These are phyloP conservation scores for Oxyria digyna DNA, from an alignment of 148 eudicot genomes.

Conservation along the genomic window DNA sequence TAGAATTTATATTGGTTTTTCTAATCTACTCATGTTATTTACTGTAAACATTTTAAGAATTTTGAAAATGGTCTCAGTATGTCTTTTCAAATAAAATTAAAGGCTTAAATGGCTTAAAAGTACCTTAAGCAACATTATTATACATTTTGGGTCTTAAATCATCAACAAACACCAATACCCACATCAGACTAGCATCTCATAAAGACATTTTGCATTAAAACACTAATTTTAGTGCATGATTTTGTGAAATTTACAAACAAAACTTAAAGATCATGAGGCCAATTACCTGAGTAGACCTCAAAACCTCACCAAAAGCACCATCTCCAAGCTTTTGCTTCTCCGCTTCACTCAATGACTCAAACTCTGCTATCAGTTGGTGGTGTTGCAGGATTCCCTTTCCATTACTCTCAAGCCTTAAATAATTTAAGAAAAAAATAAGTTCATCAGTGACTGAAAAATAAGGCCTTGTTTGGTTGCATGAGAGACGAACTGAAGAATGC, in stretches of 20 bases:
- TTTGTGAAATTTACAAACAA: background rate
- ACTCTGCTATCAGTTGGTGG: constrained; percentile 69
- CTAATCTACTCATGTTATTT: too few relatives aligned
- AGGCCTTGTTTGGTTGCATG: background rate
- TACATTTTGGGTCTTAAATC: too few relatives aligned
- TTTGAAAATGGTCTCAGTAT: too few relatives aligned
- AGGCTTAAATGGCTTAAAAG: background rate
- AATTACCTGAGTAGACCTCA: constrained; percentile 74
- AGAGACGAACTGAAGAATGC: background rate
- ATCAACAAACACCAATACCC: background rate
- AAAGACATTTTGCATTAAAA: background rate
- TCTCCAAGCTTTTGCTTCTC: constrained; percentile 44
- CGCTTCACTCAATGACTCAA: constrained; percentile 35
- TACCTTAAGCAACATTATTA: background rate
- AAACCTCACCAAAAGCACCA: constrained; percentile 73
- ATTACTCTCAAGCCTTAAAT: constrained; percentile 49
- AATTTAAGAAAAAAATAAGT: background rate
- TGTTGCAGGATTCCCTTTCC: constrained; percentile 86
- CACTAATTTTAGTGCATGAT: background rate
- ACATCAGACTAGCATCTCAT: background rate
- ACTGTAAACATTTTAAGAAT: too few relatives aligned
- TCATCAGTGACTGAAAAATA: background rate
- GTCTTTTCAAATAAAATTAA: too few relatives aligned
- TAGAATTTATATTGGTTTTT: too few relatives aligned
- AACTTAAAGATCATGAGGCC: background rate